Percentiles rank a stretch among this genome's conserved stretches.
phyloP scores from a whole-genome alignment of 345 rosid genomes.

The Euphorbia peplus region DNA sequence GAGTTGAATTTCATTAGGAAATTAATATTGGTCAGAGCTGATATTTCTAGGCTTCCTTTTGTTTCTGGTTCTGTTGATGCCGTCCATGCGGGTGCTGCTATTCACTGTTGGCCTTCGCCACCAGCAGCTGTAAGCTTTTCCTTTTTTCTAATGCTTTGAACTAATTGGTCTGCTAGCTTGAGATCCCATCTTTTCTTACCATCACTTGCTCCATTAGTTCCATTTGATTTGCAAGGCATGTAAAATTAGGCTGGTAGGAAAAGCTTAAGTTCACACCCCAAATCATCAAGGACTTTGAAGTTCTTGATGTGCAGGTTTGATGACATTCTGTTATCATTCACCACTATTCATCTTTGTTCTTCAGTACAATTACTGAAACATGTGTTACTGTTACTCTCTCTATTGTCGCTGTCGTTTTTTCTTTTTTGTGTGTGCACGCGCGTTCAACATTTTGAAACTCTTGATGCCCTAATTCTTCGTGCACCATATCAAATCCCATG shows the following conservation, averaged over 20 bases:
- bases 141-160: neutral
- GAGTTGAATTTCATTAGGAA: slow-evolving; percentile 41
- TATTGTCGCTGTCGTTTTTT: too few relatives aligned
- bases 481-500: too few relatives aligned
- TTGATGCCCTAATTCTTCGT: too few relatives aligned
- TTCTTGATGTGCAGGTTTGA: slow-evolving; percentile 4
- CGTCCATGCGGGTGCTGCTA: slow-evolving; percentile 88
- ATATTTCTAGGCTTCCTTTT: slow-evolving; percentile 84
- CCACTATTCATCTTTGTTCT: neutral
- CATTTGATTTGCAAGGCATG: neutral
- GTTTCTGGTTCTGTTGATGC: slow-evolving; percentile 69
- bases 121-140: slow-evolving; percentile 58
- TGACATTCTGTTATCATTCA: neutral
- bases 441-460: too few relatives aligned
- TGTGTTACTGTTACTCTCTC: too few relatives aligned
- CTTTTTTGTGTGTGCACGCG: too few relatives aligned
- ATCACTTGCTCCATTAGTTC: neutral
- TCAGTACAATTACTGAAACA: neutral
- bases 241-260: neutral
- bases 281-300: slow-evolving; percentile 1
- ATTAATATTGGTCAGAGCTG: slow-evolving; percentile 73
- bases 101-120: slow-evolving; percentile 96
- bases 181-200: neutral
- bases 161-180: neutral
- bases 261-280: neutral